Evolutionary conservation across 768 basidiomycete genomes (phyloP).

Genomic region (Rhodocollybia butyracea): DNA sequence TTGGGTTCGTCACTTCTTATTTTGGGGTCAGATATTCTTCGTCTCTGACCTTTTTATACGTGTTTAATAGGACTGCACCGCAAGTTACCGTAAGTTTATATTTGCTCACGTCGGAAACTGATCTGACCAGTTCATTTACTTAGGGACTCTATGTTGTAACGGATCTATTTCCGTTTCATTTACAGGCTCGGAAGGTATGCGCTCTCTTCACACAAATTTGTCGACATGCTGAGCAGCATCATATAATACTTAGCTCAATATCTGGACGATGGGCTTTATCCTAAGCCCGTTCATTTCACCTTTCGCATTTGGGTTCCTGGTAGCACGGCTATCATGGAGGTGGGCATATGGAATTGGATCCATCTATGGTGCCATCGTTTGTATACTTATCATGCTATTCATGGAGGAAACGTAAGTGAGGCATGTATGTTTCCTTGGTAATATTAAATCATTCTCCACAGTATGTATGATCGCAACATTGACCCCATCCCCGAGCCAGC

Average conservation of each 20-base stretch:
- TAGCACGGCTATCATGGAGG: slow-evolving; percentile 56
- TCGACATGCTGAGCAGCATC: background rate
- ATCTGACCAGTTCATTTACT: too few relatives aligned
- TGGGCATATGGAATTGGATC: slow-evolving; percentile 69
- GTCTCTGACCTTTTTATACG: too few relatives aligned
- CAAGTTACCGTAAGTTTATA: slow-evolving; percentile 59
- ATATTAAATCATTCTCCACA: slow-evolving; percentile 15
- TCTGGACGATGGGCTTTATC: slow-evolving; percentile 75
- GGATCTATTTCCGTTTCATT: slow-evolving; percentile 67
- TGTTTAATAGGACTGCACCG: slow-evolving; percentile 44
- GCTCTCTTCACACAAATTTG: background rate
- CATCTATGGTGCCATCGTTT: slow-evolving; percentile 53
- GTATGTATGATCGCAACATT: slow-evolving; percentile 60
- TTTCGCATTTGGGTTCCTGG: slow-evolving; percentile 66
- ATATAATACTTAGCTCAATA: slow-evolving; percentile 43
- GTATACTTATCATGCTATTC: slow-evolving; percentile 56
- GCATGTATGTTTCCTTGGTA: background rate
- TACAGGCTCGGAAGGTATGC: slow-evolving; percentile 60
- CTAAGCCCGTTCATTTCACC: slow-evolving; percentile 63
- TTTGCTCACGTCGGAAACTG: too few relatives aligned
- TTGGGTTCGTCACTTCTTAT: slow-evolving; percentile 36
- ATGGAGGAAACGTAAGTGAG: slow-evolving; percentile 67
- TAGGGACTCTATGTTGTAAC: slow-evolving; percentile 60
- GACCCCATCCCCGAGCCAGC: slow-evolving; percentile 44
- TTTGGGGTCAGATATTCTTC: too few relatives aligned